phyloP scores from a whole-genome alignment of 371 early-diverging fungal genomes.

The Apophysomyces ossiformis region DNA sequence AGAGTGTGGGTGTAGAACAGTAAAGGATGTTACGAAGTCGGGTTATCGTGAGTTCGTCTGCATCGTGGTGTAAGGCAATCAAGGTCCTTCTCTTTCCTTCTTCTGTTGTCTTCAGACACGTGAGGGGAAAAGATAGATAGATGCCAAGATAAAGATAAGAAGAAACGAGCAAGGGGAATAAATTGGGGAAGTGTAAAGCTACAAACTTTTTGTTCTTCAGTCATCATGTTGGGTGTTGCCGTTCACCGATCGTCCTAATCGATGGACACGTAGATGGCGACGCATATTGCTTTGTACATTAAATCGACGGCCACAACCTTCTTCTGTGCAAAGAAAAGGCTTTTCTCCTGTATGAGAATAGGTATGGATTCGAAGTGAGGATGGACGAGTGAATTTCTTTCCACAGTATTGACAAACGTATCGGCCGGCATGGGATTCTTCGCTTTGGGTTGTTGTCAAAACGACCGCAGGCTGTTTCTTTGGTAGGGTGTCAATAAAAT shows the following conservation, averaged over 20 bases:
- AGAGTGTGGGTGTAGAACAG: too few species aligned
- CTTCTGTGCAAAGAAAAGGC: conserved; percentile 58
- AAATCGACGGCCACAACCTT: conserved; percentile 62
- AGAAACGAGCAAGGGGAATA: too few species aligned
- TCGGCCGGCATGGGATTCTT: conserved; percentile 31
- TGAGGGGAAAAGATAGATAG: too few species aligned
- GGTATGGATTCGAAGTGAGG: conserved; percentile 61
- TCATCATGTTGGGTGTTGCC: background rate
- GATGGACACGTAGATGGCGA: conserved; percentile 58
- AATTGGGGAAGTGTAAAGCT: too few species aligned
- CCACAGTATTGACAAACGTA: conserved; percentile 67
- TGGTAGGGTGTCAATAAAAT: conserved; percentile 1
- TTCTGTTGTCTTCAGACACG: too few species aligned
- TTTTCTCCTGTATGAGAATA: conserved; percentile 21
- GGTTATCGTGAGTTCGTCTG: too few species aligned
- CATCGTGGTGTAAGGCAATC: too few species aligned
- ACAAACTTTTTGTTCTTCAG: background rate
- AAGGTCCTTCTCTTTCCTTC: too few species aligned
- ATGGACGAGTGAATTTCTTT: conserved; percentile 64
- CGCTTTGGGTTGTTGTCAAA: background rate
- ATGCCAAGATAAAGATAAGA: too few species aligned
- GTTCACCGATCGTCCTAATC: conserved; percentile 26
- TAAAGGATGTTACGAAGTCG: too few species aligned
- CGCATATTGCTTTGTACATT: conserved; percentile 68
- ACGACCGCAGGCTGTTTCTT: background rate